A percentile compares a stretch with the other conserved stretches of the same genome.
phyloP scores from a whole-genome alignment of 768 basidiomycete species.

The Serendipita sp. region DNA sequence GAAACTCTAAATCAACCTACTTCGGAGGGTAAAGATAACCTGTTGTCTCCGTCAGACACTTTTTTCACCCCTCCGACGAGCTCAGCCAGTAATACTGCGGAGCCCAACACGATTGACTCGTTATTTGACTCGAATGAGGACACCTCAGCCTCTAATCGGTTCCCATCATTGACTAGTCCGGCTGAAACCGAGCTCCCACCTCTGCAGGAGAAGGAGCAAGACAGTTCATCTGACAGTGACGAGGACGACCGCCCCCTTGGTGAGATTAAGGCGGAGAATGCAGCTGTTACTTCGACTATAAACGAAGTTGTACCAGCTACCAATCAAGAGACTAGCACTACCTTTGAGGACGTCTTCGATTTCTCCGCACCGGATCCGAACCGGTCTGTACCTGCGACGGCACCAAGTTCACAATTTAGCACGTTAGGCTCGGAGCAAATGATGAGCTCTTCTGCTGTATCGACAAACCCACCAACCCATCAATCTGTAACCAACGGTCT shows the following conservation, averaged over 20 bases:
- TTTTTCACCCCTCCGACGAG: conserved; percentile 1
- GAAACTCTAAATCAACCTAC: conserved; percentile 2
- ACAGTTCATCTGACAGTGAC: conserved; percentile 30
- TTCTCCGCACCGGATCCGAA: conserved; percentile 13
- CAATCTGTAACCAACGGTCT: conserved; percentile 12
- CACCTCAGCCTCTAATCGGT: neutral
- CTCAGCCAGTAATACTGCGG: neutral
- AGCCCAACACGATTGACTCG: neutral
- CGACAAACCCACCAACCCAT: conserved; percentile 14
- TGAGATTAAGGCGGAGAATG: conserved; percentile 12
- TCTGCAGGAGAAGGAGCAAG: conserved; percentile 37
- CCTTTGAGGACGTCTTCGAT: conserved; percentile 48
- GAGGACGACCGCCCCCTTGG: conserved; percentile 28
- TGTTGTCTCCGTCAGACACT: neutral
- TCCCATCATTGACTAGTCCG: neutral
- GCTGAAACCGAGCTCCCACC: conserved; percentile 10
- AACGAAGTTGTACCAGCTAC: neutral
- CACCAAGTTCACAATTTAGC: conserved; percentile 16
- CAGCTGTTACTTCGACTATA: conserved; percentile 11
- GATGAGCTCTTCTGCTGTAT: conserved; percentile 16
- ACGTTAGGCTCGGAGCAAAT: conserved; percentile 13
- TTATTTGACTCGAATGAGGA: neutral
- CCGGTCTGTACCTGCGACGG: conserved; percentile 14
- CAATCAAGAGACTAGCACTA: conserved; percentile 12
- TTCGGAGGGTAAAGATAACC: neutral